phyloP scores from a whole-genome alignment of 2,329 filamentous ascomycete genomes.

The Monosporascus sp. region DNA sequence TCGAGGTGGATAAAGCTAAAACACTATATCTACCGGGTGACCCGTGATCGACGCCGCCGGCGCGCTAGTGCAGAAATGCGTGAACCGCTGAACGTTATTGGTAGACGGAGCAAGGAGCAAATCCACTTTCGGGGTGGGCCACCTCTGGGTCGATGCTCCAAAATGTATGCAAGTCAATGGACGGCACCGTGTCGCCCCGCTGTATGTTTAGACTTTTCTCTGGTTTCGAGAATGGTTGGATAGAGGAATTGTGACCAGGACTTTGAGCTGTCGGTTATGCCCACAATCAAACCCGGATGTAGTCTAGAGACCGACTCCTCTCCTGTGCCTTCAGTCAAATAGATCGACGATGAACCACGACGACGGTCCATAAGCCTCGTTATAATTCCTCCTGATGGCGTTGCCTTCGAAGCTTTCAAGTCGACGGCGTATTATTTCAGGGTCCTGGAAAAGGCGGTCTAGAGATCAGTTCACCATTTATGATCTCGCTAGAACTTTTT shows the following conservation, averaged over 20 bases:
- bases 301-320: not conserved
- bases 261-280: not conserved
- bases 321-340: not conserved
- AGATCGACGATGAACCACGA: not conserved
- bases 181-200: not conserved
- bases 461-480: not conserved
- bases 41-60: not conserved
- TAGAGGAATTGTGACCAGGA: not conserved
- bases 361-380: not conserved
- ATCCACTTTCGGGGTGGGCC: not conserved
- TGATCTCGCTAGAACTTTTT: not conserved
- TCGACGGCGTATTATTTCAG: not conserved
- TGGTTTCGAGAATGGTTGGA: not conserved
- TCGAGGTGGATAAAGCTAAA: not conserved
- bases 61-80: too few relatives aligned
- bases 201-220: not conserved
- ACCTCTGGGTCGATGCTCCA: not conserved
- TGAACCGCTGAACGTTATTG: not conserved
- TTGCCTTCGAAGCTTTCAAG: not conserved
- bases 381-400: not conserved
- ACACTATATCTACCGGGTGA: not conserved
- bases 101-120: not conserved
- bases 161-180: not conserved
- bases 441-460: not conserved
- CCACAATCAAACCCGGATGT: not conserved